phyloP scores from a whole-genome alignment of 2,329 filamentous ascomycete genomes.

The Cadophora gregata region DNA sequence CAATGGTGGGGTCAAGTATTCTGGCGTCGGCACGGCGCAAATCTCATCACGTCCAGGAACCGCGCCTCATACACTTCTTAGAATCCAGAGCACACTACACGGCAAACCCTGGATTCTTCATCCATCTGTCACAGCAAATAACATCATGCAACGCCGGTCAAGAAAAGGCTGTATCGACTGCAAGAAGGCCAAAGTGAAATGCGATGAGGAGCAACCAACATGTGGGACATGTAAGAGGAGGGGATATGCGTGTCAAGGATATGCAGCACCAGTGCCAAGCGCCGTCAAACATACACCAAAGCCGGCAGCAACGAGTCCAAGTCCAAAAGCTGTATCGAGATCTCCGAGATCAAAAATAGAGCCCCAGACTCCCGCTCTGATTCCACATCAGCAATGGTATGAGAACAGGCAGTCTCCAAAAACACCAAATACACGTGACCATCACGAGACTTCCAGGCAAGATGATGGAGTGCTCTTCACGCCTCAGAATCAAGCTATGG shows the following conservation, averaged over 20 bases:
- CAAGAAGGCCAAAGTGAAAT: slow-evolving; percentile 71
- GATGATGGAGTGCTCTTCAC: neutral
- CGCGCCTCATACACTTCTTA: neutral
- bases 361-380: slow-evolving; percentile 6
- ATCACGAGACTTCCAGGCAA: neutral
- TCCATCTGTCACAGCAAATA: neutral
- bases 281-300: slow-evolving; percentile 5
- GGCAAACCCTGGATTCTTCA: neutral
- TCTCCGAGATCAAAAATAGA: neutral
- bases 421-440: neutral
- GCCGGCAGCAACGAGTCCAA: neutral
- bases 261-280: slow-evolving; percentile 24
- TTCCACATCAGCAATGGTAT: slow-evolving; percentile 4
- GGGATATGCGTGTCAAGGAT: slow-evolving; percentile 43
- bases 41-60: slow-evolving; percentile 10
- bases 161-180: slow-evolving; percentile 64
- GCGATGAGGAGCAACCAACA: slow-evolving; percentile 56
- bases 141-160: slow-evolving; percentile 26
- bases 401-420: slow-evolving; percentile 12
- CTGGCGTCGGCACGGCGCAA: slow-evolving; percentile 10
- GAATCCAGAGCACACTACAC: neutral
- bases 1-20: neutral
- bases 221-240: slow-evolving; percentile 46
- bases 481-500: neutral
- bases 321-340: neutral